A percentile compares a stretch with the other conserved stretches of the same genome.
Evolutionary conservation across 257 asterid species (phyloP).

Genomic region (Echites panduratus): DNA sequence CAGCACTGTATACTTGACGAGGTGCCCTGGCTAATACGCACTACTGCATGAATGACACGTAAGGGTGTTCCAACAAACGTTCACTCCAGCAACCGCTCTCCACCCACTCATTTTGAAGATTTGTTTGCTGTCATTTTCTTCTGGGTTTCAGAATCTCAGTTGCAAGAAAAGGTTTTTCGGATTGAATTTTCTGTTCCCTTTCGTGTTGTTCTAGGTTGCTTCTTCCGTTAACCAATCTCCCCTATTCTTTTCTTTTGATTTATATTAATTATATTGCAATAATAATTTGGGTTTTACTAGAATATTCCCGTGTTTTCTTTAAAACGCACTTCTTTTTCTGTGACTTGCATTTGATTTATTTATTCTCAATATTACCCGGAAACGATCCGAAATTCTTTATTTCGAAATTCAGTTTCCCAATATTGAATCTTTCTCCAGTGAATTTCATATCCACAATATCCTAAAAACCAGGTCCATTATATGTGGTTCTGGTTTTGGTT

Average conservation of each 20-base stretch:
- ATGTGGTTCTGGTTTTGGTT: neutral
- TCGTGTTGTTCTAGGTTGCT: neutral
- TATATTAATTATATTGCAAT: neutral
- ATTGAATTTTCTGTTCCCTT: neutral
- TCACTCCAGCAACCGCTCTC: neutral
- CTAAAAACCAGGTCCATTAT: neutral
- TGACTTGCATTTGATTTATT: neutral
- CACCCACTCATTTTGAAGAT: neutral
- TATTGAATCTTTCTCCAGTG: neutral
- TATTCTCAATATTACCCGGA: neutral
- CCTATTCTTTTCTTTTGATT: no score
- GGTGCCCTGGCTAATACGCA: no score
- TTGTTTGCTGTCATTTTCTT: neutral
- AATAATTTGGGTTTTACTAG: slow-evolving; percentile 2
- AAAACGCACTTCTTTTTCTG: neutral
- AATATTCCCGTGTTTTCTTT: slow-evolving; percentile 1
- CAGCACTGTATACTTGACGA: no score
- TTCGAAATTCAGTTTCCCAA: neutral
- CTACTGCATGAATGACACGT: slow-evolving; percentile 4
- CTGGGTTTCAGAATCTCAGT: neutral
- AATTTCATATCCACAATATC: neutral
- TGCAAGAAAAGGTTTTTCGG: neutral
- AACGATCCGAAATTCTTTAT: neutral
- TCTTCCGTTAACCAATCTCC: neutral
- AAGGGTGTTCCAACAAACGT: neutral